Evolutionary conservation across 2,329 filamentous ascomycete species (phyloP).

Genomic region (Penicillium sp.): DNA sequence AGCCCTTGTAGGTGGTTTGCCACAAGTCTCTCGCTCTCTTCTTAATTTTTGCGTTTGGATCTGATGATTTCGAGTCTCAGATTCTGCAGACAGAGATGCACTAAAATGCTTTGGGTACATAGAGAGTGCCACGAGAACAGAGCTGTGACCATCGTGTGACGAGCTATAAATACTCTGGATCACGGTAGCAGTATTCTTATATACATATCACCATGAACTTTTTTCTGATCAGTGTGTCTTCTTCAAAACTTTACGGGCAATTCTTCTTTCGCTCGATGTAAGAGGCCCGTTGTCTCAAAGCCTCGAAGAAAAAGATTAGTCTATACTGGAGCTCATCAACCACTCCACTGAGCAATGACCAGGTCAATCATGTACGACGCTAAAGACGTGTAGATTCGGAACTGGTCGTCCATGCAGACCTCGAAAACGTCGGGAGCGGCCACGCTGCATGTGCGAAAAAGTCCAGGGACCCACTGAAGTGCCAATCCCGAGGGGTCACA

Average conservation of each 20-base stretch:
- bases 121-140: constrained; percentile 6
- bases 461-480: constrained; percentile 17
- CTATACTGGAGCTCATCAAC: neutral
- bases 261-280: neutral
- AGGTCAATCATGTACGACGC: constrained; percentile 22
- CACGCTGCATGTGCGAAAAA: constrained; percentile 12
- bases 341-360: constrained; percentile 6
- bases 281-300: neutral
- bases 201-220: neutral
- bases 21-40: constrained; percentile 7
- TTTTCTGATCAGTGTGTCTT: neutral
- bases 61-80: too few species aligned
- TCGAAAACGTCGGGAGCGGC: constrained; percentile 13
- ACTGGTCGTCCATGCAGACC: constrained; percentile 24
- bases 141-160: neutral
- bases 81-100: neutral
- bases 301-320: neutral
- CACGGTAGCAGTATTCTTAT: neutral
- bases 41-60: too few species aligned
- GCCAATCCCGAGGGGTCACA: neutral
- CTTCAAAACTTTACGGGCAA: neutral
- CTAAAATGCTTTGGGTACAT: constrained; percentile 2
- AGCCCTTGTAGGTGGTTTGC: constrained; percentile 11
- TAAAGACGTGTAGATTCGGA: constrained; percentile 13
- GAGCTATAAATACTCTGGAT: neutral